Evolutionary conservation across 2,329 filamentous ascomycete genomes (phyloP).

Genomic region (Monosporascus sp.): DNA sequence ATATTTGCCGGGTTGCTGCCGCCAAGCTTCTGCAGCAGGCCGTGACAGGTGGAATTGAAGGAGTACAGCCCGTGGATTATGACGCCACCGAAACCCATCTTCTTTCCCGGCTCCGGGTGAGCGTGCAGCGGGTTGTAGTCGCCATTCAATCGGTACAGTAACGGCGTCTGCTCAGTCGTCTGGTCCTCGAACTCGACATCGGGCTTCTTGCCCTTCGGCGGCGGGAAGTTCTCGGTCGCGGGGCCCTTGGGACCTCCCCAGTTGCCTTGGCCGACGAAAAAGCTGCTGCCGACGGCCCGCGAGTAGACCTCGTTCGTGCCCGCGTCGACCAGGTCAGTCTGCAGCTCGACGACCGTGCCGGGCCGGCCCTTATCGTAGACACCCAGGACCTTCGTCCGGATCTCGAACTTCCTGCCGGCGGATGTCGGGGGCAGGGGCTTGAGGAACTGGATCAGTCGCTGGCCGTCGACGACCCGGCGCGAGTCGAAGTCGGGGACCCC

Average conservation of each 20-base stretch:
- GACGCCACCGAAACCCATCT: constrained; percentile 86
- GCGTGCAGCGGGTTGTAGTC: constrained; percentile 95
- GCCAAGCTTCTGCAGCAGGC: constrained; percentile 67
- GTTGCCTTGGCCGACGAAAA: constrained; percentile 73
- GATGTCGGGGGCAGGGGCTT: constrained; percentile 71
- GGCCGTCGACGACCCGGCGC: constrained; percentile 73
- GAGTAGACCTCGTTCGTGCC: constrained; percentile 65
- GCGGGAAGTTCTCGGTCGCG: constrained; percentile 71
- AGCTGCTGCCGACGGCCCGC: constrained; percentile 63
- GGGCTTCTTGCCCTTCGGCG: constrained; percentile 65
- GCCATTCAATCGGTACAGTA: constrained; percentile 80
- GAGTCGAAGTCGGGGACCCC: constrained; percentile 73
- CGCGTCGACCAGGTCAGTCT: constrained; percentile 71
- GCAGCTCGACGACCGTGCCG: constrained; percentile 75
- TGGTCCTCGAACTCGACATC: constrained; percentile 68
- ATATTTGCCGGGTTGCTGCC: constrained; percentile 75
- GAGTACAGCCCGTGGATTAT: constrained; percentile 89
- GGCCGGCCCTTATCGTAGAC: constrained; percentile 89
- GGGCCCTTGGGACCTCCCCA: constrained; percentile 93
- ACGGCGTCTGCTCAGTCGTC: constrained; percentile 66
- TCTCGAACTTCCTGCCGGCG: constrained; percentile 68
- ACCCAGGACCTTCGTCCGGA: constrained; percentile 71
- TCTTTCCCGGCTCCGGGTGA: constrained; percentile 74
- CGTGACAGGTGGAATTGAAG: constrained; percentile 76
- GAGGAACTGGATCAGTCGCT: constrained; percentile 73